Conservation (phyloP, 352 stramenopile genomes). For the Pythium folliculosum region DNA sequence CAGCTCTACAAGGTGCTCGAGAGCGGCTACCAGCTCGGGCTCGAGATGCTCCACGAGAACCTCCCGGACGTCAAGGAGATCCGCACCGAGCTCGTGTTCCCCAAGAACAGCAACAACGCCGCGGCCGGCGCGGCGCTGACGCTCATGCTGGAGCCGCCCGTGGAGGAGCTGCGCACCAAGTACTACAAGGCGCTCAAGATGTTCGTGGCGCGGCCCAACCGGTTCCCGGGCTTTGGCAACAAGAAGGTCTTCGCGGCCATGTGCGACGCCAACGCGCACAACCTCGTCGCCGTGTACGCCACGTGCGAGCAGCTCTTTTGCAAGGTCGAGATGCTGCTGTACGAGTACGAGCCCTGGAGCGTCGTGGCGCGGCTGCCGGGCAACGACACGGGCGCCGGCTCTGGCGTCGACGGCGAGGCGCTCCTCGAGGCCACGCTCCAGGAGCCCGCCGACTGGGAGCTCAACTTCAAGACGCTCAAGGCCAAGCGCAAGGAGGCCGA, state of each 20-base stretch:
- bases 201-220: conserved; percentile 90
- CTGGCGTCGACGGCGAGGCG: conserved; percentile 34
- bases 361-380: conserved; percentile 51
- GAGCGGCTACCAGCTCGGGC: conserved; percentile 91
- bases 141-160: conserved; percentile 87
- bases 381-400: conserved; percentile 26
- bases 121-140: conserved; percentile 22
- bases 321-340: conserved; percentile 66
- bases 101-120: conserved; percentile 19
- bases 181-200: conserved; percentile 97
- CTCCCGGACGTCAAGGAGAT: conserved; percentile 90
- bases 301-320: conserved; percentile 92
- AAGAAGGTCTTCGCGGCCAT: conserved; percentile 86
- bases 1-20: conserved; percentile 96
- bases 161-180: conserved; percentile 91
- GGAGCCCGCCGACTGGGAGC: conserved; percentile 79
- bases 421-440: conserved; percentile 80
- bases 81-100: conserved; percentile 75
- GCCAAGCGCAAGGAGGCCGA: conserved; percentile 92
- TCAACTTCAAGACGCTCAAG: conserved; percentile 91
- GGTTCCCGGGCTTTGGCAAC: conserved; percentile 90
- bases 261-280: conserved; percentile 85
- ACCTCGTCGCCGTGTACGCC: conserved; percentile 88
- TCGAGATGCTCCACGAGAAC: conserved; percentile 95
- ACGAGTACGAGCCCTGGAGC: conserved; percentile 86